Evolutionary conservation across 169 alveolate species (phyloP).

Genomic region (Plasmodium inui): DNA sequence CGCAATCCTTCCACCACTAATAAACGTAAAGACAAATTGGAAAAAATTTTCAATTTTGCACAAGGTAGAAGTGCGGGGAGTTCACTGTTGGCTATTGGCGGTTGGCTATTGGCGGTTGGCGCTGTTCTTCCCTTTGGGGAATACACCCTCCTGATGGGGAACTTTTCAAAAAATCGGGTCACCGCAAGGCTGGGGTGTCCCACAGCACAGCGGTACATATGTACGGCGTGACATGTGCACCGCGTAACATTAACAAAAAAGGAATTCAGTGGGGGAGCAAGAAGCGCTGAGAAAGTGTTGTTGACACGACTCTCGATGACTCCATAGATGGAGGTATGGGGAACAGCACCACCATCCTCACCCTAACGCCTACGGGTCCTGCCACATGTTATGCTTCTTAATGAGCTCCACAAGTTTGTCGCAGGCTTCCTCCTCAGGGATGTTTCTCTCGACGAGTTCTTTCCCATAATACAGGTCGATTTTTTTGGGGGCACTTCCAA

Average conservation of each 20-base stretch:
- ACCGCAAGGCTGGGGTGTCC: not conserved
- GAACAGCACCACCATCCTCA: no score
- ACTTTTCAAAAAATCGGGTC: not conserved
- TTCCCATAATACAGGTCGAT: conserved; percentile 89
- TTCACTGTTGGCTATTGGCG: not conserved
- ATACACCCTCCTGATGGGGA: not conserved
- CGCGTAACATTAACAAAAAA: not conserved
- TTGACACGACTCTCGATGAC: no score
- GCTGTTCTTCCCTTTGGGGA: not conserved
- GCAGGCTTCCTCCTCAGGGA: conserved; percentile 87
- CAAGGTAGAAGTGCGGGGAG: not conserved
- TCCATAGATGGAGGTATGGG: no score
- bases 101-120: no score
- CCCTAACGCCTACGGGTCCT: conserved; percentile 30
- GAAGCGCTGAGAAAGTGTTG: not conserved
- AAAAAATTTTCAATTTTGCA: conserved; percentile 8
- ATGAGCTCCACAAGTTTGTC: conserved; percentile 87
- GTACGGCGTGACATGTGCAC: not conserved
- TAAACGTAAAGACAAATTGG: conserved; percentile 5
- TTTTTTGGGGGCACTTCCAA: conserved; percentile 88
- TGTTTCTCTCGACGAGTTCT: conserved; percentile 84
- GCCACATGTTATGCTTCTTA: conserved; percentile 69
- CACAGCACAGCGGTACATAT: not conserved
- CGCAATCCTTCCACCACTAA: not conserved
- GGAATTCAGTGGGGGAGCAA: not conserved